phyloP scores from a whole-genome alignment of 805 yeast species.

The Phaffomyces thermotolerans region DNA sequence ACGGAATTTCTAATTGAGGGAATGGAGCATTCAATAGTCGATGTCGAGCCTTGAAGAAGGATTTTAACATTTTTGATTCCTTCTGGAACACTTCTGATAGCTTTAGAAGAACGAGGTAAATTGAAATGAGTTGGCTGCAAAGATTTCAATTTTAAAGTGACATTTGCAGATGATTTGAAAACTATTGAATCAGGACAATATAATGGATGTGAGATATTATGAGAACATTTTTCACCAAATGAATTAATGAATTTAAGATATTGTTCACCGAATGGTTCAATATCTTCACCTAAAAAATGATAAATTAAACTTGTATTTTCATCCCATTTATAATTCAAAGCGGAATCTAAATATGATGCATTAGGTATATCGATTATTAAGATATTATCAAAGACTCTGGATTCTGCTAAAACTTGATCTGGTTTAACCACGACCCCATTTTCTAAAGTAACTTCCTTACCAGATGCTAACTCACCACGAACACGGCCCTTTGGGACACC shows the following conservation, averaged over 20 bases:
- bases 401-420: conserved; percentile 63
- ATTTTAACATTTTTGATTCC: conserved; percentile 16
- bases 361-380: conserved; percentile 71
- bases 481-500: conserved; percentile 63
- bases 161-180: conserved; percentile 47
- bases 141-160: conserved; percentile 50
- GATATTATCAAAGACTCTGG: conserved; percentile 50
- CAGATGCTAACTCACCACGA: conserved; percentile 53
- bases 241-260: conserved; percentile 45
- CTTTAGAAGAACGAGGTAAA: conserved; percentile 28
- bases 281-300: conserved; percentile 65
- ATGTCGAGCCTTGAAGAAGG: conserved; percentile 17
- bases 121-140: conserved; percentile 36
- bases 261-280: conserved; percentile 38
- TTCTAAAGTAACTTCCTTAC: conserved; percentile 47
- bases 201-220: conserved; percentile 66
- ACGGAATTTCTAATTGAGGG: conserved; percentile 11
- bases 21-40: conserved; percentile 15
- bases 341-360: conserved; percentile 33
- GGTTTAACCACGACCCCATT: conserved; percentile 57
- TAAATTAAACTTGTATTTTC: conserved; percentile 49
- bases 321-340: conserved; percentile 24
- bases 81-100: conserved; percentile 24
- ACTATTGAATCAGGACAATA: conserved; percentile 56
- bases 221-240: conserved; percentile 47